Base-by-base conservation (phyloP, 106 monocot species). In the Dendrobium nobile region DNA sequence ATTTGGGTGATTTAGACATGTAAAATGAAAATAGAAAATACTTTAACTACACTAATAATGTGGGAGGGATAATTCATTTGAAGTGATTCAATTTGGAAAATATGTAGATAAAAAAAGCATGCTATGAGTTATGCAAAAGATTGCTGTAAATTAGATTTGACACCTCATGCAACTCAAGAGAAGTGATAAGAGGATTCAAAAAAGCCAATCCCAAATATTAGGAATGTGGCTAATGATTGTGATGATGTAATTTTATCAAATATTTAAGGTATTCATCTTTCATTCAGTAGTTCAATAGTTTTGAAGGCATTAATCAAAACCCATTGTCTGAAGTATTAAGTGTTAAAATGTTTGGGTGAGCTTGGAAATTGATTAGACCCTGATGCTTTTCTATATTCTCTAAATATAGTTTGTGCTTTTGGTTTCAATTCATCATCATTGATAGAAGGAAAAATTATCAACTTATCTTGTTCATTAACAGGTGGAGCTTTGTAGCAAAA, bases 401-500 rank as follows among this genome's bases (percentile, higher is more conserved):
- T 42, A 31, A 33, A 33, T 70, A 74, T 43, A 44, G 2, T 76
- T 47, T 16, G 4, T 26, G 48, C 19, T 27, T 76, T 24, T 76
- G 2, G 26, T 76, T 76, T 76, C 47, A 74, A 74, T 7, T 74
- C 9, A 41, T 74, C 20, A 76, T 51, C 48, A 26, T 44, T 7
- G 43, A 6, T 33, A 19, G n/a, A 74, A 44, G 8, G 6, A 41
- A 40, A 40, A 58, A 5, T 16, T 42, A 45, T 79, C 42, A 77
- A 47, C 44, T 48, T 65, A 4, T 54, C 17, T 65, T 47, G 13
- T 72, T 56, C 64, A 73, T 51, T 84, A 72, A 41, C 82, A 96
- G 95, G 93, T 96, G 67, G 96, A 96, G 82, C 96, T 96, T 79
- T 83, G 41, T 75, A 55, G 72, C 47, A 81, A 72, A 24, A 82